Percentiles rank a stretch among this genome's conserved stretches.
phyloP scores from a whole-genome alignment of 768 basidiomycete genomes.

The Tephrocybe sp. region DNA sequence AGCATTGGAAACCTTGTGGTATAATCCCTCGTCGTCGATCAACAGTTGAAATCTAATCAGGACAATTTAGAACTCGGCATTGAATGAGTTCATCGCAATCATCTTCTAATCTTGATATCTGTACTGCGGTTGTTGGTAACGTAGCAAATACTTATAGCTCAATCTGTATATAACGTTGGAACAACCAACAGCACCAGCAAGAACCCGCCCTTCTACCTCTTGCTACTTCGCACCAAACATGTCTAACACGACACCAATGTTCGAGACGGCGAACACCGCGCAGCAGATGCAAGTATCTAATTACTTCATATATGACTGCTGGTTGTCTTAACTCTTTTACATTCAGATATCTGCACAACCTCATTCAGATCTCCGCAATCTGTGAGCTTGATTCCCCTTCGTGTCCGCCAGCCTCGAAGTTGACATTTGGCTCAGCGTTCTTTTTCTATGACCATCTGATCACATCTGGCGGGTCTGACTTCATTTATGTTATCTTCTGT shows the following conservation, averaged over 20 bases:
- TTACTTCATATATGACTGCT: no score
- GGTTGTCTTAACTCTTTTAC: background rate
- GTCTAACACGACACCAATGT: conserved; percentile 8
- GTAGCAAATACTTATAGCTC: no score
- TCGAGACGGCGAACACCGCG: conserved; percentile 9
- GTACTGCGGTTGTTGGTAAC: no score
- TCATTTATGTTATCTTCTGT: background rate
- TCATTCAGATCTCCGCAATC: conserved; percentile 31
- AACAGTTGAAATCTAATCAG: no score
- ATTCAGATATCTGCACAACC: conserved; percentile 25
- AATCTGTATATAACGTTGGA: no score
- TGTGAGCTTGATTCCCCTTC: conserved; percentile 24
- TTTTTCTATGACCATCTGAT: conserved; percentile 39
- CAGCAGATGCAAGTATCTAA: conserved; percentile 8
- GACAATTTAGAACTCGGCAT: no score
- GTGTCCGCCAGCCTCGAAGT: background rate
- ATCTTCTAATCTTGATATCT: no score
- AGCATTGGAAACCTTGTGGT: no score
- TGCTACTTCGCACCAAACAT: conserved; percentile 3
- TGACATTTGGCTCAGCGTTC: conserved; percentile 23
- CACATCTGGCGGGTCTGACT: conserved; percentile 27
- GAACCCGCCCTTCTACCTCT: background rate
- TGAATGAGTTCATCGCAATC: no score
- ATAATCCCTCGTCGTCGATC: no score
- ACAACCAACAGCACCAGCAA: no score